These are phyloP conservation scores for Amphibolis antarctica DNA, from an alignment of 106 monocot species.

Conservation along the genomic window DNA sequence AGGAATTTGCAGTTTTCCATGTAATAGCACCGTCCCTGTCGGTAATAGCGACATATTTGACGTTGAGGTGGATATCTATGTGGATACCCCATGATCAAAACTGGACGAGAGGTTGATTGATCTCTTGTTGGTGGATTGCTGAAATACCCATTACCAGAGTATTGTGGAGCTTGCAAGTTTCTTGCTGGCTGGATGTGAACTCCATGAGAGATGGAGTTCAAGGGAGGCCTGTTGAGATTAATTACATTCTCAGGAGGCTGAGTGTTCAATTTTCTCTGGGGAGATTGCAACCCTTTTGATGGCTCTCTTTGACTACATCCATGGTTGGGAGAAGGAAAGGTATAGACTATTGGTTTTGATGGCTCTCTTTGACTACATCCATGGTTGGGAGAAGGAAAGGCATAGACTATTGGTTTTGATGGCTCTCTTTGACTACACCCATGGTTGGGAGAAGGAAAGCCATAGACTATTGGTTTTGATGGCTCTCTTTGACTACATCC, in stretches of 20 bases:
- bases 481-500: not conserved
- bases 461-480: too few relatives aligned
- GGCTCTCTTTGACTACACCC: not conserved
- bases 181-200: not conserved
- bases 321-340: not conserved
- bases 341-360: too few relatives aligned
- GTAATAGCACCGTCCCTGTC: constrained; percentile 12
- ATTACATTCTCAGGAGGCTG: not conserved
- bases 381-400: not conserved
- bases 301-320: not conserved
- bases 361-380: not conserved
- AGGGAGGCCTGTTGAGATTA: not conserved
- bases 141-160: not conserved
- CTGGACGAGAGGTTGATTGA: not conserved
- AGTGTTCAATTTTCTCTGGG: not conserved
- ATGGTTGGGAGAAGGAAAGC: not conserved
- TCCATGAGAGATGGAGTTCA: not conserved
- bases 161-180: not conserved
- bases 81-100: not conserved
- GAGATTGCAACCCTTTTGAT: not conserved
- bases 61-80: not conserved
- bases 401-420: too few relatives aligned
- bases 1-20: constrained; percentile 8
- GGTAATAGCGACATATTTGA: constrained; percentile 2
- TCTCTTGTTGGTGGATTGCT: not conserved